Evolutionary conservation across 768 basidiomycete species (phyloP), one percentile per base, ranked within the genome.

Genomic region (Russula vinacea): DNA sequence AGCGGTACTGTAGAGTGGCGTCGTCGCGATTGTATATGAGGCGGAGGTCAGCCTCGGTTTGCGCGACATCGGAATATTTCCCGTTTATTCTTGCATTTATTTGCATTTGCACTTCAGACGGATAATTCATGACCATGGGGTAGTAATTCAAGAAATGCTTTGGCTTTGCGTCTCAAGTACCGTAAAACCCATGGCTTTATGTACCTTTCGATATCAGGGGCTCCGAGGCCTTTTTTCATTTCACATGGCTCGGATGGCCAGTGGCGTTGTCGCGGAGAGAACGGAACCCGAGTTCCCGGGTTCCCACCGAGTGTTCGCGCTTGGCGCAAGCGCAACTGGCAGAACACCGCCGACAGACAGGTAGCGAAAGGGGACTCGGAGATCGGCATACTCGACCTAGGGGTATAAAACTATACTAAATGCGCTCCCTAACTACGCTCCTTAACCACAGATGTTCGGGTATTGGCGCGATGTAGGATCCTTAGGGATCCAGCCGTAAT

Each of bases 401-500:
- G 11, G 16, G 5, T 24, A 22, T 11, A 8, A 24, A 22, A 22
- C 11, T 19, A 11, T 7, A 9, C 5, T 7, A 44, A n/a, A n/a
- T n/a, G n/a, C n/a, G n/a, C n/a, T n/a, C n/a, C n/a, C 5, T n/a
- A 19, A 7, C 44, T 24, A 6, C 49, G 49, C 26, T 17, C 22
- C 14, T 29, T 29, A 82, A 50, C 5, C 2, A 32, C 72, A 45
- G 17, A 44, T 44, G 19, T 19, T 7, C 42, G 40, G 88, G 74
- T 83, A 90, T 70, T 76, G 70, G 56, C 76, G 71, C 47, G 80
- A 51, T 9, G 81, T 79, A 2, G 84, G 82, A 71, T 81, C 73
- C 62, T 78, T 73, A 14, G 94, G 93, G 71, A 96, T 95, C 91
- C 90, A 94, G 32, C 93, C 93, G 62, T 86, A 80, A 5, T 76